phyloP scores from a whole-genome alignment of 768 basidiomycete species.

The Astraeus odoratus region DNA sequence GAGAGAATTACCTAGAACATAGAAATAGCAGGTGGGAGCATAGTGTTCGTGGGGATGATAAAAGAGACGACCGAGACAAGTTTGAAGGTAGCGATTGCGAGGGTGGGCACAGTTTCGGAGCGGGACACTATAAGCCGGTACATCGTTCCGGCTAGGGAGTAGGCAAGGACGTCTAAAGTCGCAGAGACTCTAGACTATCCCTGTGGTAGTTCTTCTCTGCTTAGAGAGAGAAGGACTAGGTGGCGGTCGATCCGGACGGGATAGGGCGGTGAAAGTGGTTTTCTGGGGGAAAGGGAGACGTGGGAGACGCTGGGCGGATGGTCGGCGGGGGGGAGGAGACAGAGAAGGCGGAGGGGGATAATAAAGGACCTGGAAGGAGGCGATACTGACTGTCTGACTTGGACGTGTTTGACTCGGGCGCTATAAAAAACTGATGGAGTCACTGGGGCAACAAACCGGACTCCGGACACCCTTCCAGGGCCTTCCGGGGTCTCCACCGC shows the following conservation, averaged over 20 bases:
- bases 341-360: neutral
- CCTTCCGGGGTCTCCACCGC: constrained; percentile 16
- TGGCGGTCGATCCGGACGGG: no score
- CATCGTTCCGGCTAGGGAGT: constrained; percentile 35
- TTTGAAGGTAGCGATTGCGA: constrained; percentile 10
- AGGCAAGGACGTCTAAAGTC: constrained; percentile 28
- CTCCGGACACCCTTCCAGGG: constrained; percentile 17
- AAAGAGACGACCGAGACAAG: constrained; percentile 8
- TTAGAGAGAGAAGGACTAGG: no score
- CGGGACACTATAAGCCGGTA: constrained; percentile 22
- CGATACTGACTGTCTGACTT: constrained; percentile 16
- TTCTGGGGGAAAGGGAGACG: neutral
- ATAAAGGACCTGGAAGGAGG: constrained; percentile 10
- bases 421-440: constrained; percentile 28
- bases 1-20: constrained; percentile 30
- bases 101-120: constrained; percentile 15
- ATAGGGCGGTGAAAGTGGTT: no score
- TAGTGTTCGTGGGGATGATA: constrained; percentile 13
- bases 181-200: constrained; percentile 40
- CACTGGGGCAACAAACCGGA: constrained; percentile 16
- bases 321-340: neutral
- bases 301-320: neutral
- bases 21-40: constrained; percentile 28
- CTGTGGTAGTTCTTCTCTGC: constrained; percentile 18
- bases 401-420: constrained; percentile 23